Base-by-base conservation (phyloP, 768 basidiomycete species). In the Brasilioporus rufonigricans region DNA sequence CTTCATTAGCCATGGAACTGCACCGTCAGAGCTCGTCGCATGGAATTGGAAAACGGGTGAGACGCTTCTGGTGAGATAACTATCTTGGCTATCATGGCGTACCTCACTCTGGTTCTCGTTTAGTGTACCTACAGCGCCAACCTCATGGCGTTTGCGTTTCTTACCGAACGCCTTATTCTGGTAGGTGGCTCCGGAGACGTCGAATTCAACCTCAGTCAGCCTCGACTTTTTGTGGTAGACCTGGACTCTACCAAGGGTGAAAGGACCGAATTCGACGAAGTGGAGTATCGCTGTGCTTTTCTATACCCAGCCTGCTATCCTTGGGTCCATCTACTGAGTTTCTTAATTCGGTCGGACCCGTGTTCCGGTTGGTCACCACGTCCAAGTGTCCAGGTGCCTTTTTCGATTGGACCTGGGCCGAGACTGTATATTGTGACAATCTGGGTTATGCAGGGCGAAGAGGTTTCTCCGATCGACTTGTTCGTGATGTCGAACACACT, bases 11-110 rank as follows among this genome's bases (percentile, higher is more conserved):
- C 53, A 54, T 10, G 72, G 69, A 36, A 55, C 52, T 8, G 63
- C 64, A 32, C 72, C 72, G 44, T 78, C 75, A 29, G 79, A 83
- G 58, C 64, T 87, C 13, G 69, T 78, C 23, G 70, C 85, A 21
- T 89, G 84, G 85, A 78, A 88, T 51, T 89, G 86, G 87, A 81
- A 80, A 62, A 82, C 78, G 5, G 83, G 83, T 7, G 60, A 66
- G 11, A 63, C 73, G 8, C 64, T 82, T 59, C 54, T 79, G 57
- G 86, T 88, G 61, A 73, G 80, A 72, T 21, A 19, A 11, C 19
- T 8, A 19, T 5, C 9, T 9, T 29, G 24, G 46, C 13, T 40
- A 14, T 11, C 5, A 13, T 36, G 40, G 47, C 18, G 23, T 47
- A 32, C 10, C 43, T 63, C 29, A 57, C 21, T 6, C 29, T 26